Evolutionary conservation across 139 green algal genomes (phyloP), one percentile per base, ranked within the genome.

Genomic region (Coelastrella sp.): DNA sequence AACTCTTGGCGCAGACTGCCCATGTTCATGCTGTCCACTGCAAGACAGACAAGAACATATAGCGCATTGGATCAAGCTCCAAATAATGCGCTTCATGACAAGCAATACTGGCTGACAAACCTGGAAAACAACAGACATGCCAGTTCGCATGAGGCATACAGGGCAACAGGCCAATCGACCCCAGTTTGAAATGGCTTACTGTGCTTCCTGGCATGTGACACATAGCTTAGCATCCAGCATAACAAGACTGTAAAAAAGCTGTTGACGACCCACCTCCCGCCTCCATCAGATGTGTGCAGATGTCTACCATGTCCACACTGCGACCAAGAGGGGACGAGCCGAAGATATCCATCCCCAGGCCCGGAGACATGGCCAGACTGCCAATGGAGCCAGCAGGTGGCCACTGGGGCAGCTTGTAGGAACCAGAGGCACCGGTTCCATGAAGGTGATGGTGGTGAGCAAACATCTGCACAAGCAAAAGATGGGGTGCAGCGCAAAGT

Each of bases 231-330:
- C n/a, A n/a, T n/a, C n/a, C n/a, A n/a, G n/a, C n/a, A n/a, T n/a
- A n/a, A n/a, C n/a, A n/a, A n/a, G n/a, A n/a, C n/a, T n/a, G n/a
- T n/a, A n/a, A n/a, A n/a, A n/a, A n/a, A n/a, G n/a, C n/a, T n/a
- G n/a, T n/a, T n/a, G n/a, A n/a, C n/a, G n/a, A n/a, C n/a, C n/a
- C n/a, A 88, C 75, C 60, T 37, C 91, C 88, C 25, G 77, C 86
- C 41, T 94, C 89, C 89, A 96, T 94, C 27, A 97, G 87, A 45
- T 93, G 85, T 3, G 84, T 87, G 75, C 86, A 92, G 78, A 96
- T 88, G 73, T 97, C 93, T 51, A 92, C 86, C 94, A 97, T 97
- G 86, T 97, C 94, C 11, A 96, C 85, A n/a, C 53, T 89, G 59
- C 90, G 90, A 43, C 94, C 93, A 79, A 92, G 92, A 19, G 93